Base-by-base conservation (phyloP, 306 rosid species). In the Rubus parviflorus region DNA sequence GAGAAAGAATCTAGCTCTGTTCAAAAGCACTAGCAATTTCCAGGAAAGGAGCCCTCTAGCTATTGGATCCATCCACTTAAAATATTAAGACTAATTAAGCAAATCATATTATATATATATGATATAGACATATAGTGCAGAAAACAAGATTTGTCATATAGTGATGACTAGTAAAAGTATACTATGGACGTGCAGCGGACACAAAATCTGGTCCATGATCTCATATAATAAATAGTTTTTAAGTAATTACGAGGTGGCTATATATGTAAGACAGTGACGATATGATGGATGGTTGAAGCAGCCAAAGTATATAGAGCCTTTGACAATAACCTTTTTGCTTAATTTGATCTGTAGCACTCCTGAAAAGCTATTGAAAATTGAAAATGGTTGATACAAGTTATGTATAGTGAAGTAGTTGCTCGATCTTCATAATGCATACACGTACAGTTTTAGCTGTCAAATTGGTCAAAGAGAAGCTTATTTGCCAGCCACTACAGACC, bases 1-100 rank as follows among this genome's bases (percentile, higher is more conserved):
- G 25, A 38, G 49, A 77, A 37, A 65, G 25, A 66, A 46, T 75
- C 47, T 0, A 8, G 22, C 68, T 63, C 45, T 68, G 25, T 70
- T 58, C 72, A 79, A 81, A 83, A 77, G 76, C 67, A 72, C 6
- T 30, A 16, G 92, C 80, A 72, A 66, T 20, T 88, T 87, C 92
- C 81, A 1, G 69, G 92, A 86, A 90, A 40, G 15, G 25, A 16
- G 25, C 68, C 35, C 42, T 6, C 43, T 38, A 38, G 45, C 70
- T 65, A 35, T 35, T 13, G 40, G 38, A 60, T 23, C 3, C 20
- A 35, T 35, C 14, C 14, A 3, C 8, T 51, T 53, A 2, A 37
- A 16, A 37, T 63, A 63, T 63, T 45, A 6, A 62, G 7, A 16
- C 68, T 1, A 63, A 63, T 63, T 63, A 35, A 63, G 46, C 45